Conservation (phyloP, 148 eudicot genomes). For the Nepenthes gracilis region DNA sequence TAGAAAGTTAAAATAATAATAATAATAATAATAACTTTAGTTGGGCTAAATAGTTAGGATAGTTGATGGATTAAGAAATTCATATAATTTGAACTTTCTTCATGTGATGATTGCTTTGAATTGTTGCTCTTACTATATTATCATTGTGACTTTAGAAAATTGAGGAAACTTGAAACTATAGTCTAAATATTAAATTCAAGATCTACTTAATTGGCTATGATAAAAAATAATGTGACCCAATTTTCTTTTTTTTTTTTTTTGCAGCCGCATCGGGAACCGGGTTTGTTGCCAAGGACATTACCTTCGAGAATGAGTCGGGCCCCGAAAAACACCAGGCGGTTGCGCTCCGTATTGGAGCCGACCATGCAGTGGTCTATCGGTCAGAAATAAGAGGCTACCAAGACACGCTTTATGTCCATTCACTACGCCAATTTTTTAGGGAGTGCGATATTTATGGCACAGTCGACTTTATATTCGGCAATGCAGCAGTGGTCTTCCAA, state of each 20-base stretch:
- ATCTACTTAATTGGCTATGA: no score
- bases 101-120: no score
- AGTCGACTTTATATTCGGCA: slow-evolving; percentile 88
- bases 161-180: no score
- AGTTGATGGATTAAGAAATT: no score
- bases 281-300: slow-evolving; percentile 73
- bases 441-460: slow-evolving; percentile 86
- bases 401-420: slow-evolving; percentile 89
- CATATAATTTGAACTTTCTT: no score
- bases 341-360: slow-evolving; percentile 79
- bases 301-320: slow-evolving; percentile 78
- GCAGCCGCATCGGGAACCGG: slow-evolving; percentile 84
- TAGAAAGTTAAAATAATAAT: no score
- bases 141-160: no score
- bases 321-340: slow-evolving; percentile 79
- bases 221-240: no score
- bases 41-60: no score
- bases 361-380: slow-evolving; percentile 69
- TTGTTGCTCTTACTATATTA: no score
- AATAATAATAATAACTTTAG: no score
- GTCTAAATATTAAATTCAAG: no score
- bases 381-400: slow-evolving; percentile 80
- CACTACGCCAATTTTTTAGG: slow-evolving; percentile 71
- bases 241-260: neutral
- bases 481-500: slow-evolving; percentile 90